Percentiles rank a stretch among this genome's conserved stretches.
Evolutionary conservation across 495 filamentous ascomycete genomes (phyloP).

Genomic region (Aspergillus sclerotioniger): DNA sequence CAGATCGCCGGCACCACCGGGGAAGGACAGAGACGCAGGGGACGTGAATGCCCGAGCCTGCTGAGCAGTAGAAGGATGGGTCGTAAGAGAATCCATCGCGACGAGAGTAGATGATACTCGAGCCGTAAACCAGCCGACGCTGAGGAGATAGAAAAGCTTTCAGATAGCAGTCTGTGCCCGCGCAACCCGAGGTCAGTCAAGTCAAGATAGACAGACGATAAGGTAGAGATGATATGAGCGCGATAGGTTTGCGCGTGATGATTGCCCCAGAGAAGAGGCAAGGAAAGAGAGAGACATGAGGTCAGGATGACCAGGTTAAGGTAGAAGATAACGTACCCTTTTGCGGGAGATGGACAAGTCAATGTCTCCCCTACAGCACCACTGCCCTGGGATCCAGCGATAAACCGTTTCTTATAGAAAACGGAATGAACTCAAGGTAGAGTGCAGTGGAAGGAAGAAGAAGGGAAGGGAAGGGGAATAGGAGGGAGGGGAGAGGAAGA

Average conservation of each 20-base stretch:
- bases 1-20: constrained; percentile 75
- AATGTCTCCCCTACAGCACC: constrained; percentile 87
- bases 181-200: constrained; percentile 7
- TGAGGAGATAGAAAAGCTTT: constrained; percentile 15
- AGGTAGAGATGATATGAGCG: constrained; percentile 12
- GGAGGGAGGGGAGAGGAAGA: constrained; percentile 14
- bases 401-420: constrained; percentile 14
- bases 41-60: constrained; percentile 92
- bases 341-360: constrained; percentile 92
- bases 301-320: background rate
- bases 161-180: constrained; percentile 17
- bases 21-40: constrained; percentile 85
- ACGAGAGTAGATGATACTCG: constrained; percentile 26
- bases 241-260: constrained; percentile 10
- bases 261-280: constrained; percentile 1
- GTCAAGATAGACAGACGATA: constrained; percentile 3
- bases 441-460: constrained; percentile 13
- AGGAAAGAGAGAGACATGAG: background rate
- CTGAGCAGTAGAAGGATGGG: constrained; percentile 80
- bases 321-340: constrained; percentile 41
- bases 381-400: constrained; percentile 21
- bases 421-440: constrained; percentile 15
- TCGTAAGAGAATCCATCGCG: constrained; percentile 84
- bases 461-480: constrained; percentile 18
- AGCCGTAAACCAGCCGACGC: constrained; percentile 24